Evolutionary conservation across 192 early-diverging fungal species (phyloP).

Genomic region (Podila epigama): DNA sequence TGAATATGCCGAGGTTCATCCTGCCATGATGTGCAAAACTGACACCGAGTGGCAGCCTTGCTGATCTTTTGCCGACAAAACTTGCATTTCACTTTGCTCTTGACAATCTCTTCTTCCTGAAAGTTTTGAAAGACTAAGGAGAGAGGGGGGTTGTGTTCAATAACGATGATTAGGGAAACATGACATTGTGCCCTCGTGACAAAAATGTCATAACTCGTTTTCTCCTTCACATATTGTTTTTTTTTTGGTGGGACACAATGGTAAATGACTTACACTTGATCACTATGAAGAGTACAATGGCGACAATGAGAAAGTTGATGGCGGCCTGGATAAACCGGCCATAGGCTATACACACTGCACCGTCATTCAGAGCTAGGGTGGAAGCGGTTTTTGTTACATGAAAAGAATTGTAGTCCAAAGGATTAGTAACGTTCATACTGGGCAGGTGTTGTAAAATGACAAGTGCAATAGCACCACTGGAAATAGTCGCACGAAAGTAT

Average conservation of each 20-base stretch:
- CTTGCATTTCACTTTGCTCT: conserved; percentile 40
- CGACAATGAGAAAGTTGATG: conserved; percentile 34
- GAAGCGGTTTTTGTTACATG: not conserved
- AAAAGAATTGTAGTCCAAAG: not conserved
- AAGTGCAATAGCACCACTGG: not conserved
- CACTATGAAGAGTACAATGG: conserved; percentile 19
- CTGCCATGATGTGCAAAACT: conserved; percentile 46
- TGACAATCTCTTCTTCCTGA: conserved; percentile 45
- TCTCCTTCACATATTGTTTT: too few species aligned
- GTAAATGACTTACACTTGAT: conserved; percentile 24
- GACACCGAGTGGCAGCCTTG: conserved; percentile 36
- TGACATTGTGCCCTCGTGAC: not conserved
- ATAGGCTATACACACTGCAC: conserved; percentile 39
- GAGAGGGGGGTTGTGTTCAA: not conserved
- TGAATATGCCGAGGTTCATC: conserved; percentile 24
- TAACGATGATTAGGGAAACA: not conserved
- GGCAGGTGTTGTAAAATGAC: not conserved
- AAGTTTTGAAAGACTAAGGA: conserved; percentile 34
- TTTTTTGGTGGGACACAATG: too few species aligned
- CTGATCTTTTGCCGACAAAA: conserved; percentile 45
- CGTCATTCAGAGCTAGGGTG: conserved; percentile 22
- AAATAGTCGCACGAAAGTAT: too few species aligned
- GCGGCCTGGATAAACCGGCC: conserved; percentile 33
- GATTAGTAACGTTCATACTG: not conserved
- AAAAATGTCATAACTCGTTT: not conserved